These are phyloP conservation scores for Erigeron philadelphicus DNA, from an alignment of 140 eudicot species.

Conservation along the genomic window DNA sequence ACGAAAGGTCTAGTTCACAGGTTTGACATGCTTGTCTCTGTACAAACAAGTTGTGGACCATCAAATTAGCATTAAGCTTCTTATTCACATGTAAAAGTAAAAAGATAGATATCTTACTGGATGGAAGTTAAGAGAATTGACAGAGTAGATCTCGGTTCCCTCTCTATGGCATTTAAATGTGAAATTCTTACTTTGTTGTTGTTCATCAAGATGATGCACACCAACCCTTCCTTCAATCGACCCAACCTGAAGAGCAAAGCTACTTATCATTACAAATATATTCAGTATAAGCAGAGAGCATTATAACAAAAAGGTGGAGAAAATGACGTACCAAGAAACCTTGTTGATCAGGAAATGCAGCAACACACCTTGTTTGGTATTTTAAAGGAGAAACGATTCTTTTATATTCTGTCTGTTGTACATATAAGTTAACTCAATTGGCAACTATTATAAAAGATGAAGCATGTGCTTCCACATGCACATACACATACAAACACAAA, in stretches of 20 bases:
- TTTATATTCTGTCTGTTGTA: slow-evolving; percentile 69
- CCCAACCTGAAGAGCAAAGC: slow-evolving; percentile 56
- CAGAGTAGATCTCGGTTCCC: slow-evolving; percentile 70
- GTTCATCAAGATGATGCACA: slow-evolving; percentile 87
- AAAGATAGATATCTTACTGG: slow-evolving; percentile 57
- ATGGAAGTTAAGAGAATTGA: slow-evolving; percentile 84
- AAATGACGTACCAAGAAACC: slow-evolving; percentile 69
- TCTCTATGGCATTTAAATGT: slow-evolving; percentile 96
- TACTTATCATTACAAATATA: slow-evolving; percentile 11
- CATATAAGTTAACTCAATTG: slow-evolving; percentile 15
- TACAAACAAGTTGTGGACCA: slow-evolving; percentile 20
- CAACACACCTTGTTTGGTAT: slow-evolving; percentile 92
- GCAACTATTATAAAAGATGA: slow-evolving; percentile 2
- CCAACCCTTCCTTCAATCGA: slow-evolving; percentile 98
- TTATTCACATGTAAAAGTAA: background rate
- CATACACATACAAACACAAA: background rate
- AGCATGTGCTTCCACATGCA: background rate
- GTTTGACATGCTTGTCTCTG: slow-evolving; percentile 11
- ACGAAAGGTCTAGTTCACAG: background rate
- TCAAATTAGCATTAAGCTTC: background rate
- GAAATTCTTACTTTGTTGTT: slow-evolving; percentile 70
- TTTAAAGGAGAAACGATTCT: slow-evolving; percentile 72
- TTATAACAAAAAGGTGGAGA: background rate
- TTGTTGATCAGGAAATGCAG: slow-evolving; percentile 94
- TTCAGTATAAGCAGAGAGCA: background rate